Evolutionary conservation across 495 filamentous ascomycete species (phyloP).

Genomic region (Rhizodiscina lignyota): DNA sequence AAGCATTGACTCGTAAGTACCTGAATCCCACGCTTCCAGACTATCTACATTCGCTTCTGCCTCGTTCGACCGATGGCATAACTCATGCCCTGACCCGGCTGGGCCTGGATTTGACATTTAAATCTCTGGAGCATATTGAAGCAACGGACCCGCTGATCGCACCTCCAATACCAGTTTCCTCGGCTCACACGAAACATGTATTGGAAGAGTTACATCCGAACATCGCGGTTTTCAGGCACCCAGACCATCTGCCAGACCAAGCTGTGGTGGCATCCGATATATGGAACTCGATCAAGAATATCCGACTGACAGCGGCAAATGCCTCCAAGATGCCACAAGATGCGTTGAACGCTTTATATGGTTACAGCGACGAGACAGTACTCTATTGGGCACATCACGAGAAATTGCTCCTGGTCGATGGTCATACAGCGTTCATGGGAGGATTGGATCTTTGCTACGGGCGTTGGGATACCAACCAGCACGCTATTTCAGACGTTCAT

Average conservation of each 20-base stretch:
- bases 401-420: conserved; percentile 77
- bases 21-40: conserved; percentile 23
- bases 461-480: conserved; percentile 44
- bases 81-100: conserved; percentile 17
- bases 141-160: conserved; percentile 26
- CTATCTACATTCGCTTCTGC: conserved; percentile 27
- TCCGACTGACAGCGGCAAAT: conserved; percentile 32
- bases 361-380: conserved; percentile 61
- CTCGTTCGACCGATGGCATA: conserved; percentile 19
- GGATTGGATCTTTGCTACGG: conserved; percentile 54
- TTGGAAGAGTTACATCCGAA: conserved; percentile 70
- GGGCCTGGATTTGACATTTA: conserved; percentile 26
- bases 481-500: conserved; percentile 76
- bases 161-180: conserved; percentile 46
- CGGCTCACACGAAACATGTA: conserved; percentile 68
- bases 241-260: conserved; percentile 70
- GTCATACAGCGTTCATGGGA: conserved; percentile 77
- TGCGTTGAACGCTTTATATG: conserved; percentile 60
- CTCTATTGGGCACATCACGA: conserved; percentile 96
- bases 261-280: conserved; percentile 36
- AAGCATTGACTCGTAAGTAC: conserved; percentile 68
- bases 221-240: conserved; percentile 82
- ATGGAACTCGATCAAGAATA: conserved; percentile 31
- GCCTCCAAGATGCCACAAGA: conserved; percentile 45
- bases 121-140: conserved; percentile 27